These are phyloP conservation scores for Murraya paniculata DNA, from an alignment of 345 rosid genomes.

Conservation along the genomic window DNA sequence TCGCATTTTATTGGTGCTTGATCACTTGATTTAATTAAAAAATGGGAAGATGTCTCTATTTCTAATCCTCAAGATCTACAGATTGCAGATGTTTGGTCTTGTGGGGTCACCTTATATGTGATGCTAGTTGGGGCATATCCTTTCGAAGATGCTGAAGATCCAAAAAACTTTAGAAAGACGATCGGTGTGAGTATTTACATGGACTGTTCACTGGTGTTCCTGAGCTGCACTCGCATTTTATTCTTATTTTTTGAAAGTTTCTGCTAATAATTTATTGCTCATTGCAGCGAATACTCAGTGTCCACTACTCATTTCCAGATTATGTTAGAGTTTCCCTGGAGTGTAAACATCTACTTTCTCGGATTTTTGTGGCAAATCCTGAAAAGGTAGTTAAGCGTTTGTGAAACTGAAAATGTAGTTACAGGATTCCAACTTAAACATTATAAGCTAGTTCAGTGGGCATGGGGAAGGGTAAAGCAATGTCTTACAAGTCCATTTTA, in stretches of 20 bases:
- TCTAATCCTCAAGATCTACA: slow-evolving; percentile 18
- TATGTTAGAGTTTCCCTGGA: slow-evolving; percentile 57
- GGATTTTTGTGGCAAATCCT: slow-evolving; percentile 55
- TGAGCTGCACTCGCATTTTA: no score
- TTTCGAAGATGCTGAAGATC: slow-evolving; percentile 56
- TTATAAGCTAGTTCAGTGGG: background rate
- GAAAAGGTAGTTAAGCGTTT: slow-evolving; percentile 41
- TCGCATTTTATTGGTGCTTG: background rate
- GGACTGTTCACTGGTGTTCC: background rate
- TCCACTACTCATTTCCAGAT: slow-evolving; percentile 59
- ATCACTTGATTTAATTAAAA: background rate
- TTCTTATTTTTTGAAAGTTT: background rate
- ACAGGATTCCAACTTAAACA: background rate
- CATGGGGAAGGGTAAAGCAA: background rate
- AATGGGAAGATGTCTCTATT: background rate
- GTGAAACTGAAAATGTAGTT: background rate
- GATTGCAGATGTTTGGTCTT: slow-evolving; percentile 67
- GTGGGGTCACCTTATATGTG: slow-evolving; percentile 59
- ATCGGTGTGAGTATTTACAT: slow-evolving; percentile 29
- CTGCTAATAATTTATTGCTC: background rate
- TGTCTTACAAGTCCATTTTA: background rate
- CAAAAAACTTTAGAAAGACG: slow-evolving; percentile 51
- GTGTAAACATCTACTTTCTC: slow-evolving; percentile 56
- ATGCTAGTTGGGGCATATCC: slow-evolving; percentile 69
- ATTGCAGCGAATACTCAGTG: slow-evolving; percentile 40